Conservation (phyloP, 2,329 filamentous ascomycete genomes). For the Fusarium goolgardi region DNA sequence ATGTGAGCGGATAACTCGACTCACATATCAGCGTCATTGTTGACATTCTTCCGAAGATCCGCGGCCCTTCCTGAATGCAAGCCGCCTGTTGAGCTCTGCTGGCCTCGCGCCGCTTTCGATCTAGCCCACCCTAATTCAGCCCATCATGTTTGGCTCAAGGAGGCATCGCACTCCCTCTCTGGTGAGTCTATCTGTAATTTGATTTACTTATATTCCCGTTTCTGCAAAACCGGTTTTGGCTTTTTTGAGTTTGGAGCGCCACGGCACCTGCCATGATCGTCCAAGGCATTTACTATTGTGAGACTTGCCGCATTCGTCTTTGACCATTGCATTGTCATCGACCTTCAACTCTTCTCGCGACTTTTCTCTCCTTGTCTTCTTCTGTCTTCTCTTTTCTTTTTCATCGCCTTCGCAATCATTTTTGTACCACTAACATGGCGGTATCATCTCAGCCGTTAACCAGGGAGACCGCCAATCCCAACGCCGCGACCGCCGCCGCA, state of each 20-base stretch:
- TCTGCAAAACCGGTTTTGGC: conserved; percentile 40
- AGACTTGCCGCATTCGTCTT: conserved; percentile 15
- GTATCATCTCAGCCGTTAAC: conserved; percentile 67
- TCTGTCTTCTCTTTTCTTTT: neutral
- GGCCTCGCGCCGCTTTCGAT: conserved; percentile 42
- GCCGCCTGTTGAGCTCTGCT: conserved; percentile 27
- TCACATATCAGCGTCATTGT: conserved; percentile 24
- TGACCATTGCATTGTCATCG: conserved; percentile 2
- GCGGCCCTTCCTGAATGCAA: conserved; percentile 38
- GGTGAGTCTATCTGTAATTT: conserved; percentile 55
- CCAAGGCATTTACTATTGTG: conserved; percentile 12
- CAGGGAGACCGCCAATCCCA: conserved; percentile 72
- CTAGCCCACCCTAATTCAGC: conserved; percentile 25
- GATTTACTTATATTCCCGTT: conserved; percentile 14
- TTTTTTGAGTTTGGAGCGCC: conserved; percentile 42
- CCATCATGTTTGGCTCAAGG: conserved; percentile 64
- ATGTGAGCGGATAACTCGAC: conserved; percentile 16
- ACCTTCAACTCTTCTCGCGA: conserved; percentile 3
- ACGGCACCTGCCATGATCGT: conserved; percentile 16
- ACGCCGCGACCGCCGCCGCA: conserved; percentile 82
- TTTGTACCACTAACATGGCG: conserved; percentile 44
- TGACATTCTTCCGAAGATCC: conserved; percentile 12
- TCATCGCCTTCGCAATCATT: neutral
- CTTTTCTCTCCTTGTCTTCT: neutral
- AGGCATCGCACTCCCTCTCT: conserved; percentile 61